These are phyloP conservation scores for Bryoerythrophyllum caledonicum DNA, from an alignment of 225 moss, liverwort and hornwort species.

Conservation along the genomic window DNA sequence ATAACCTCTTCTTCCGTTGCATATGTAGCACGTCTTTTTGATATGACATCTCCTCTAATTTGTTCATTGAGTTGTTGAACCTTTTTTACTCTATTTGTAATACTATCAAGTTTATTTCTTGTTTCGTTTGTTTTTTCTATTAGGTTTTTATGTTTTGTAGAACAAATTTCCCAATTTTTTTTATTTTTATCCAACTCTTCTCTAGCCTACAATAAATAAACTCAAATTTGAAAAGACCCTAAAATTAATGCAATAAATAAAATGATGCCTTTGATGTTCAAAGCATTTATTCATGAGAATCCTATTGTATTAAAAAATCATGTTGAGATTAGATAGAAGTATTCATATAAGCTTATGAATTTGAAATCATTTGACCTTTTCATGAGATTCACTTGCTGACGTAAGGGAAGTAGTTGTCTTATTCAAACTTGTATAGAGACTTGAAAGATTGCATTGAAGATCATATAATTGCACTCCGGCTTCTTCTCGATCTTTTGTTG, in stretches of 20 bases:
- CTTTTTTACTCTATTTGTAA: constrained; percentile 31
- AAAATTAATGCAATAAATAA: background rate
- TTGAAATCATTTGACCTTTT: constrained; percentile 30
- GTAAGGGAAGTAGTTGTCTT: constrained; percentile 18
- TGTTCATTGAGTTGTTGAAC: constrained; percentile 27
- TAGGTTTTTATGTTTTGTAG: constrained; percentile 13
- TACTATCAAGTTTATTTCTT: constrained; percentile 37
- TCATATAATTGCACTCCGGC: constrained; percentile 58
- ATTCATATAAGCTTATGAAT: background rate
- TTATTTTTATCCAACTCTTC: constrained; percentile 34
- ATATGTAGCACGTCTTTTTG: constrained; percentile 72
- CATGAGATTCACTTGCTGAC: constrained; percentile 22
- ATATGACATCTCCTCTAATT: constrained; percentile 37
- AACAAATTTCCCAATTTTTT: constrained; percentile 28
- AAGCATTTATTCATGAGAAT: too few species aligned
- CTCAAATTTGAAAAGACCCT: background rate
- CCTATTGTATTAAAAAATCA: background rate
- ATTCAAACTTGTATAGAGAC: constrained; percentile 44
- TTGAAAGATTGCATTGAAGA: constrained; percentile 51
- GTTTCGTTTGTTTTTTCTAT: background rate
- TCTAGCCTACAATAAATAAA: constrained; percentile 18
- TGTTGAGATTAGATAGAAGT: too few species aligned
- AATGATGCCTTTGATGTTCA: too few species aligned
- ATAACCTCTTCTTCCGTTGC: constrained; percentile 68
- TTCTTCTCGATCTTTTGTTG: constrained; percentile 52